Conservation (phyloP, 352 stramenopile genomes). For the Halophytophthora polymorphica region DNA sequence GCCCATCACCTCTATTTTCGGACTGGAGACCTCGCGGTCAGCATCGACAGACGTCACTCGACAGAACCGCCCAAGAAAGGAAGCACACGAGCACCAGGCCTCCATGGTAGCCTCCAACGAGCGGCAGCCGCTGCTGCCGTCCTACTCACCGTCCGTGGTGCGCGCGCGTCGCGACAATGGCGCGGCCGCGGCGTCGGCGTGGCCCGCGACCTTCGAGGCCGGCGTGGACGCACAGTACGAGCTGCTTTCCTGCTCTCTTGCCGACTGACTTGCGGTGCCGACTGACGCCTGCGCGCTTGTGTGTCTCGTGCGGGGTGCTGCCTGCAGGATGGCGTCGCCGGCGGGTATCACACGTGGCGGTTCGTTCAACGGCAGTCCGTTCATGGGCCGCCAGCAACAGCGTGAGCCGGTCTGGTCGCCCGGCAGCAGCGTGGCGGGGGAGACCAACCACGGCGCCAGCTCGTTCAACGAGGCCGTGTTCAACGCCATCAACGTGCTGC, state of each 20-base stretch:
- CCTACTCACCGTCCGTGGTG: conserved; percentile 55
- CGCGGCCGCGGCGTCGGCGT: conserved; percentile 34
- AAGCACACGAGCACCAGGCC: background rate
- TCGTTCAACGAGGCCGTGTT: conserved; percentile 76
- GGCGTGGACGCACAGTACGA: conserved; percentile 53
- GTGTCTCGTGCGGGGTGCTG: background rate
- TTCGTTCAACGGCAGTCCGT: conserved; percentile 35
- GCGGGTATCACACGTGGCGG: conserved; percentile 20
- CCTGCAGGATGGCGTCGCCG: conserved; percentile 52
- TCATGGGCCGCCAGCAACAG: conserved; percentile 36
- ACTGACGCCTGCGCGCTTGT: background rate
- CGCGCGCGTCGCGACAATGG: conserved; percentile 26
- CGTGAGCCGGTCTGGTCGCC: conserved; percentile 20
- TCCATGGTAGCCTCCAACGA: conserved; percentile 6
- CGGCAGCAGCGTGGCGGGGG: conserved; percentile 13
- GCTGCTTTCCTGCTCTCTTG: background rate
- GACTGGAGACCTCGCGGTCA: background rate
- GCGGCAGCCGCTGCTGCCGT: conserved; percentile 46
- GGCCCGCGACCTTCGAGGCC: conserved; percentile 75
- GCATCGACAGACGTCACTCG: background rate
- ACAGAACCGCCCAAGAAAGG: too few species aligned
- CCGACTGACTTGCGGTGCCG: background rate
- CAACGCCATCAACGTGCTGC: conserved; percentile 84
- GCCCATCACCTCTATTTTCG: conserved; percentile 18
- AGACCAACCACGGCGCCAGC: conserved; percentile 38